phyloP scores from a whole-genome alignment of 75 land plant species.

The Sequoiadendron giganteum region DNA sequence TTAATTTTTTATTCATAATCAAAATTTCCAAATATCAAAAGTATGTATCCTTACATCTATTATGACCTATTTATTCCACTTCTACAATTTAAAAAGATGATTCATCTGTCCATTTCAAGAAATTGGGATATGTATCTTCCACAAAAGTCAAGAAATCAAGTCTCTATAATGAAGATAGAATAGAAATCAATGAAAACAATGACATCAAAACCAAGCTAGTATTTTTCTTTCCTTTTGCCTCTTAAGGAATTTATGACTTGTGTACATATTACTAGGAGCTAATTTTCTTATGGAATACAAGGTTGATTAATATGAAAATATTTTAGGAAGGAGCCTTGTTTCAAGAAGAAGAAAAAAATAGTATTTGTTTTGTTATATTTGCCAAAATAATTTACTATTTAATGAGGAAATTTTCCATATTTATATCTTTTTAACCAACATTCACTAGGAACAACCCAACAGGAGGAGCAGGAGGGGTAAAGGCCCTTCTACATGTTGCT shows the following conservation, averaged over 20 bases:
- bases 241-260: neutral
- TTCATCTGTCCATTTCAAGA: neutral
- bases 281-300: neutral
- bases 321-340: neutral
- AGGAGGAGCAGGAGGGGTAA: slow-evolving; percentile 91
- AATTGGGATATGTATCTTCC: neutral
- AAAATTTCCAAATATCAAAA: neutral
- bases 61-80: neutral
- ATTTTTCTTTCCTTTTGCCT: neutral
- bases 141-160: neutral
- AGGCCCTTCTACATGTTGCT: slow-evolving; percentile 79
- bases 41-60: neutral
- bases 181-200: neutral
- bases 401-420: slow-evolving; percentile 35
- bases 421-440: slow-evolving; percentile 64
- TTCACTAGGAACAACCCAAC: slow-evolving; percentile 74
- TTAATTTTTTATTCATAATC: neutral
- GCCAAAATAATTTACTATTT: neutral
- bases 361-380: neutral
- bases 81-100: neutral
- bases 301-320: neutral
- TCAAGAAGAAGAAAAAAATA: neutral
- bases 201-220: neutral
- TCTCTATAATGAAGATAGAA: neutral
- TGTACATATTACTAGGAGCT: neutral